Conservation (phyloP, 2,329 filamentous ascomycete species). For the Metarhizium humberi region DNA sequence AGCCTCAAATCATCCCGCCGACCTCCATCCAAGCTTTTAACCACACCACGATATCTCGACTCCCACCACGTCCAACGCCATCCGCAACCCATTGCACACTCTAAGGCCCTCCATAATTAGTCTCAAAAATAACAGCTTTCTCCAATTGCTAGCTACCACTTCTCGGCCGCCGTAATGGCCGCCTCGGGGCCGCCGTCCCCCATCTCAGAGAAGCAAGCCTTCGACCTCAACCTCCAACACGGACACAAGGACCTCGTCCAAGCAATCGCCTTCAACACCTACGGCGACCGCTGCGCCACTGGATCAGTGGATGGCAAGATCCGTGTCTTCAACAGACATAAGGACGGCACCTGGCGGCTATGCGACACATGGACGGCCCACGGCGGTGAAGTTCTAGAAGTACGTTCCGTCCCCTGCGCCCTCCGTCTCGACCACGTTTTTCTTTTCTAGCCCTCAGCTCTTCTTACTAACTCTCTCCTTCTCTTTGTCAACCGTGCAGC, state of each 20-base stretch:
- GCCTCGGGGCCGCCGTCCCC: conserved; percentile 24
- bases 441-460: no score
- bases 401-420: conserved; percentile 27
- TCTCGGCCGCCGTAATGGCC: conserved; percentile 14
- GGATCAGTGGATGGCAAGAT: conserved; percentile 89
- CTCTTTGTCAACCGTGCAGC: conserved; percentile 34
- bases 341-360: conserved; percentile 66
- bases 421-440: no score
- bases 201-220: conserved; percentile 36
- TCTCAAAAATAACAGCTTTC: neutral
- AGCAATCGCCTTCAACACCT: conserved; percentile 82
- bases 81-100: neutral
- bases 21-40: neutral
- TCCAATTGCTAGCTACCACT: neutral
- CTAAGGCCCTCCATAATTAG: neutral
- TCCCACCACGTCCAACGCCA: neutral
- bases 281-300: conserved; percentile 84
- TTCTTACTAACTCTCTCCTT: neutral
- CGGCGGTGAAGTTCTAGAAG: conserved; percentile 81
- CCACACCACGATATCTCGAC: neutral
- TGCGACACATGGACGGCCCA: conserved; percentile 87
- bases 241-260: conserved; percentile 75
- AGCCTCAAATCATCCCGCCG: neutral
- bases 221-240: conserved; percentile 57
- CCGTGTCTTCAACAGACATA: conserved; percentile 80